Conservation (phyloP, 495 filamentous ascomycete species). For the Xylaria telfairii region DNA sequence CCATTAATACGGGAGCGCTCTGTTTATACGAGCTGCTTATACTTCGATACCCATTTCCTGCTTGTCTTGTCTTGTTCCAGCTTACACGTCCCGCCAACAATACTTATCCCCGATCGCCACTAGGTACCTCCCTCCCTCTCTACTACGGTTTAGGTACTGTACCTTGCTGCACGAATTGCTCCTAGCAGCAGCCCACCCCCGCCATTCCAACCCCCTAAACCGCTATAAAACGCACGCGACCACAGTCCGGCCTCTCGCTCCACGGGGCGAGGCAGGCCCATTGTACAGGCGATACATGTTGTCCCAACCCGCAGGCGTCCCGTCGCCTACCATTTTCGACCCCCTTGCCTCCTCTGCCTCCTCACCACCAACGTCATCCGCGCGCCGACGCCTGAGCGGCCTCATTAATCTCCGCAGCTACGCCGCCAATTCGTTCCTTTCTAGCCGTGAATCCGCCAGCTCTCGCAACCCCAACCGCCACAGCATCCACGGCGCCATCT, state of each 20-base stretch:
- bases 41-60: slow-evolving; percentile 2
- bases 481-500: slow-evolving; percentile 26
- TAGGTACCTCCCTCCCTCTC: too few species aligned
- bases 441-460: slow-evolving; percentile 52
- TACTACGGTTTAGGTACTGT: neutral
- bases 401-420: slow-evolving; percentile 77
- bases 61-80: too few species aligned
- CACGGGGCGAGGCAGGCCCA: slow-evolving; percentile 9
- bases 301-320: slow-evolving; percentile 20
- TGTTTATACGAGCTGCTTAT: slow-evolving; percentile 4
- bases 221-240: slow-evolving; percentile 21
- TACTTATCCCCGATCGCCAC: neutral
- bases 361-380: slow-evolving; percentile 52
- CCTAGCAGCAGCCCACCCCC: slow-evolving; percentile 11
- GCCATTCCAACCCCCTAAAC: slow-evolving; percentile 2
- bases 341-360: slow-evolving; percentile 35
- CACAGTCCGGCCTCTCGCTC: slow-evolving; percentile 17
- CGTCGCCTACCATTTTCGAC: slow-evolving; percentile 24
- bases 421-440: slow-evolving; percentile 37
- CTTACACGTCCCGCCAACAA: too few species aligned
- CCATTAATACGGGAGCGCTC: neutral
- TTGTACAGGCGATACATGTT: slow-evolving; percentile 23
- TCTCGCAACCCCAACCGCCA: slow-evolving; percentile 26
- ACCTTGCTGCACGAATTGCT: neutral
- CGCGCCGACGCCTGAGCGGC: slow-evolving; percentile 66